Evolutionary conservation across 164 flowering plant species (phyloP).

Genomic region (Macadamia integrifolia): DNA sequence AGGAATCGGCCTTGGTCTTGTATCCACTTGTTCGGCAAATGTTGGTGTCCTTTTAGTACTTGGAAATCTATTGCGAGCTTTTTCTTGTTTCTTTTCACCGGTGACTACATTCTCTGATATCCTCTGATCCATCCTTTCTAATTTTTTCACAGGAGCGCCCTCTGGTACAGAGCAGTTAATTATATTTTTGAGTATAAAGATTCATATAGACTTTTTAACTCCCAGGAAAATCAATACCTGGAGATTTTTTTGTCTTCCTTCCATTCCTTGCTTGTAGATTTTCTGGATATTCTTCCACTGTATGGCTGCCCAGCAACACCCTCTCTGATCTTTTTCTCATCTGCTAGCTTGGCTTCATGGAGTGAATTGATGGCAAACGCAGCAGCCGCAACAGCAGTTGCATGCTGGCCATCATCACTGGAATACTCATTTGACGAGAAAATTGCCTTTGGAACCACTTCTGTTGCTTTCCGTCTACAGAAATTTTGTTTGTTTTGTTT

Average conservation of each 20-base stretch:
- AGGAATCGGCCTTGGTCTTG: conserved; percentile 4
- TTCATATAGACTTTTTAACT: neutral
- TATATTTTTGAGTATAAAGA: conserved; percentile 7
- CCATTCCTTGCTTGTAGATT: conserved; percentile 22
- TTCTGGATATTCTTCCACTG: conserved; percentile 16
- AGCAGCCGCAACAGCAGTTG: conserved; percentile 57
- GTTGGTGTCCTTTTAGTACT: conserved; percentile 23
- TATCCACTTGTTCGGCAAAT: conserved; percentile 7
- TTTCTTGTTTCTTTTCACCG: conserved; percentile 20
- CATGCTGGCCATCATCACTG: conserved; percentile 26
- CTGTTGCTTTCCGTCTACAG: conserved; percentile 31
- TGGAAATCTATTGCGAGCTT: conserved; percentile 9
- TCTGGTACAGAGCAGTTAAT: conserved; percentile 22
- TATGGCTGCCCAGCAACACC: conserved; percentile 8
- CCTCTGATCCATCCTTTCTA: conserved; percentile 18
- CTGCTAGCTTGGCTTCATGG: conserved; percentile 25
- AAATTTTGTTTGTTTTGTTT: conserved; percentile 2
- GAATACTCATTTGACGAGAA: conserved; percentile 37
- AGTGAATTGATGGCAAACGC: conserved; percentile 47
- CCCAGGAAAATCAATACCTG: neutral
- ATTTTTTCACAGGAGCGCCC: conserved; percentile 24
- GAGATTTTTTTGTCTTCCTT: conserved; percentile 3
- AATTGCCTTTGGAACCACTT: conserved; percentile 48
- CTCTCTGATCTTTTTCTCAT: conserved; percentile 15
- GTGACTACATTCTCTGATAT: conserved; percentile 13